Percentiles rank a stretch among this genome's conserved stretches.
phyloP scores from a whole-genome alignment of 2,329 filamentous ascomycete species.

The Calonectria hawksworthii region DNA sequence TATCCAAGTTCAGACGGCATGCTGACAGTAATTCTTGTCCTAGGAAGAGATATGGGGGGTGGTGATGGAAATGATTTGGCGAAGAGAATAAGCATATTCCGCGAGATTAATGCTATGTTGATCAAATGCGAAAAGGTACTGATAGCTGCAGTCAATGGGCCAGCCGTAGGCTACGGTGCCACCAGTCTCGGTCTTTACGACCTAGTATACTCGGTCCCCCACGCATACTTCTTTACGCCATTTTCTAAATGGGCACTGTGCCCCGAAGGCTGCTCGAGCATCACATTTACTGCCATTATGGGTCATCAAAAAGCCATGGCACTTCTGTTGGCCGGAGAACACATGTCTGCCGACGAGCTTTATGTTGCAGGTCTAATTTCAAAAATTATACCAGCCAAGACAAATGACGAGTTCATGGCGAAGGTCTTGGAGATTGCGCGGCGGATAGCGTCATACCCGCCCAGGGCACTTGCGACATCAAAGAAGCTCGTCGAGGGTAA shows the following conservation, averaged over 20 bases:
- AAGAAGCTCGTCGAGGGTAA: not conserved
- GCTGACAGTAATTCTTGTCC: not conserved
- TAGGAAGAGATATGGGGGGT: not conserved
- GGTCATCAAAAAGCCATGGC: not conserved
- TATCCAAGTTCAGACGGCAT: not conserved
- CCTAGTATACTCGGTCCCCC: not conserved
- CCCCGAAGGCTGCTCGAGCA: not conserved
- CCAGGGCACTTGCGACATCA: not conserved
- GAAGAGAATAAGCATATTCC: not conserved
- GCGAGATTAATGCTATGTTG: constrained; percentile 1
- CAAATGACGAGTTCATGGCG: not conserved
- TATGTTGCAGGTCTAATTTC: not conserved
- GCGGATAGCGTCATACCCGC: not conserved
- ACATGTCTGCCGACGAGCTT: not conserved
- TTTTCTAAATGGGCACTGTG: not conserved
- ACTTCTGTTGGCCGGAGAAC: not conserved
- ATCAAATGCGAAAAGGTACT: constrained; percentile 5
- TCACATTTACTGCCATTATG: not conserved
- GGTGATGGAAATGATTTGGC: not conserved
- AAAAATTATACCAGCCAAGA: not conserved
- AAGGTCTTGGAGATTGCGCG: not conserved
- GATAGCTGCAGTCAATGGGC: not conserved
- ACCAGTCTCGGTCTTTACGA: not conserved
- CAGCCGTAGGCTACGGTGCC: not conserved
- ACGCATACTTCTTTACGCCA: not conserved